A percentile compares a stretch with the other conserved stretches of the same genome.
Evolutionary conservation across 1,284 basidiomycete genomes (phyloP).

Genomic region (Ceratobasidium sp.): DNA sequence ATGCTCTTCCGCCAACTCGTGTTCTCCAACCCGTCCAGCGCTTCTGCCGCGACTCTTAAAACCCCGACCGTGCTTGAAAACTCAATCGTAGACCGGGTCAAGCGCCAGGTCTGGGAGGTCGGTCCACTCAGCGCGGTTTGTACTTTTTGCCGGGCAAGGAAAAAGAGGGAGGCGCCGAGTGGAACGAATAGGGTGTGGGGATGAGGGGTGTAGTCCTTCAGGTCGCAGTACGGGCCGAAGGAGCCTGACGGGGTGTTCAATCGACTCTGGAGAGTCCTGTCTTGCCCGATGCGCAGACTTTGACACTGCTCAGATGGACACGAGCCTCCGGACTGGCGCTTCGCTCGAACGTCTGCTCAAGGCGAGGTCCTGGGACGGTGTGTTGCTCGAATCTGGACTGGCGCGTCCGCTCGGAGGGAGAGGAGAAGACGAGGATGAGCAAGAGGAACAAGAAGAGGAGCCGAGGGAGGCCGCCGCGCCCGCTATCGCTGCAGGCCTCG

Average conservation of each 20-base stretch:
- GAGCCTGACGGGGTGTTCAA: conserved; percentile 56
- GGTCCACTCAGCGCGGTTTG: conserved; percentile 70
- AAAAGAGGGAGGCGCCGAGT: conserved; percentile 58
- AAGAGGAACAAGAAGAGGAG: conserved; percentile 33
- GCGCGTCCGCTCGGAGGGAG: background rate
- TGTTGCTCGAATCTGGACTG: conserved; percentile 52
- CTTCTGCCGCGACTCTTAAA: conserved; percentile 7
- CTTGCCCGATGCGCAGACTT: conserved; percentile 38
- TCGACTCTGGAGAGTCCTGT: conserved; percentile 16
- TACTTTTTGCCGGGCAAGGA: conserved; percentile 61
- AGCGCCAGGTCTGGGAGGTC: conserved; percentile 82
- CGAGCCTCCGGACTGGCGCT: conserved; percentile 57
- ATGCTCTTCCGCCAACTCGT: conserved; percentile 83
- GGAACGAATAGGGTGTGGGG: conserved; percentile 63
- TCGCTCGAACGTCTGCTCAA: conserved; percentile 71
- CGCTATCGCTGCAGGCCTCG: conserved; percentile 69
- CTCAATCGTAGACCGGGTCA: conserved; percentile 69
- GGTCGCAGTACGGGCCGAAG: conserved; percentile 71
- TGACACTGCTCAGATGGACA: conserved; percentile 46
- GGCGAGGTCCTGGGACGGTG: conserved; percentile 70
- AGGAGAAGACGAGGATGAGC: conserved; percentile 32
- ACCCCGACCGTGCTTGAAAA: conserved; percentile 32
- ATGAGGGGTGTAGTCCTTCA: conserved; percentile 75
- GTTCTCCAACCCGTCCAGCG: conserved; percentile 61
- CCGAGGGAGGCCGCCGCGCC: conserved; percentile 50